Evolutionary conservation across 2,329 filamentous ascomycete genomes (phyloP), one percentile per base, ranked within the genome.

Genomic region (Orbilia ellipsospora): DNA sequence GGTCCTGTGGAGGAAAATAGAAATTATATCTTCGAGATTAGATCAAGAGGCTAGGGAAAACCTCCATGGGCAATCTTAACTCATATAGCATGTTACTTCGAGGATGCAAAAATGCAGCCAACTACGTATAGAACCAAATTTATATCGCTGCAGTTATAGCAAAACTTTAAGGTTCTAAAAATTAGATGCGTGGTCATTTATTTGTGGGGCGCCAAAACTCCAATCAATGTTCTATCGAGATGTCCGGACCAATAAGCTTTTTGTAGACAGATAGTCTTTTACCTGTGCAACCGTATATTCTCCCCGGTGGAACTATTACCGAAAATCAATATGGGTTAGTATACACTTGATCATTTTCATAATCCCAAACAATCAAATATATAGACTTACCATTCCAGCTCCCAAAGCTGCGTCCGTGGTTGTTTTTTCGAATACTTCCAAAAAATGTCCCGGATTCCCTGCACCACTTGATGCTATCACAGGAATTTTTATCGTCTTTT

Each of bases 201-300:
- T 42, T 44, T 13, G 15, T 60, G 26, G 26, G n/a, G 10, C 8
- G 15, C 48, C 48, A 10, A 40, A 62, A 55, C 61, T 73, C 55
- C 68, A 42, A 45, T 26, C 2, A 23, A 16, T 1, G 44, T 44
- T 57, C 45, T 63, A 70, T 23, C 45, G 48, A 54, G 72, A 75
- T 15, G 67, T 77, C 77, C 95, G 87, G n/a, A 97, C 90, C 69
- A 92, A 82, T 70, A 97, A 85, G 0, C 92, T 92, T 80, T 89
- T 88, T 42, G 87, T 85, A 23, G 86, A 85, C 73, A 99, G 83
- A 80, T 92, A 88, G 73, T 96, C 90, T 84, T 99, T 99, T 56
- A 99, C 95, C 80, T 98, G 90, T 82, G 89, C 90, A 15, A 99
- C 94, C 0, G 94, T 97, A 83, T 94, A 99, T 84, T 99, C 94